Conservation (phyloP, 257 asterid genomes). For the Rauvolfia tetraphylla region DNA sequence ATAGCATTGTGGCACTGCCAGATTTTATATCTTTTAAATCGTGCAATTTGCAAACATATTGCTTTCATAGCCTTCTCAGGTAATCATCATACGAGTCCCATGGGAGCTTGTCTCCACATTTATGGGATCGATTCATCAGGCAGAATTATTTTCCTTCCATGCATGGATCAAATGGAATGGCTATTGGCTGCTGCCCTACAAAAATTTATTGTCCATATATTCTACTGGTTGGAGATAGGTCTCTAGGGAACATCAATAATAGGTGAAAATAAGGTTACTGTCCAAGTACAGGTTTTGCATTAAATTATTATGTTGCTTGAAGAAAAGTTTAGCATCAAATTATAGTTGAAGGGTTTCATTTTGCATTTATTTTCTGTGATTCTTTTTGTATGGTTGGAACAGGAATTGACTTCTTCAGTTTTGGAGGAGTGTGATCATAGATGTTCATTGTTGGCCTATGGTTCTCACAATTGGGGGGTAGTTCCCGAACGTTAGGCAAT, state of each 20-base stretch:
- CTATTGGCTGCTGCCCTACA: not conserved
- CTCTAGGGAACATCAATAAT: not conserved
- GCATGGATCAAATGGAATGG: not conserved
- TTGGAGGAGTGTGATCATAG: not conserved
- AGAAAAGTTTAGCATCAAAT: too few relatives aligned
- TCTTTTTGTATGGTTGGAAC: not conserved
- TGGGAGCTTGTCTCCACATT: not conserved
- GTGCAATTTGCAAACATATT: too few relatives aligned
- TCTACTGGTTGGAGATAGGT: not conserved
- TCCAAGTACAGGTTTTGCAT: too few relatives aligned
- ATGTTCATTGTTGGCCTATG: not conserved
- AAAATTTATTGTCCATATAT: not conserved
- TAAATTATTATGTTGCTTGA: too few relatives aligned
- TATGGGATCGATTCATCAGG: not conserved
- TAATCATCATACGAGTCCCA: not conserved
- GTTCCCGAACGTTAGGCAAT: too few relatives aligned
- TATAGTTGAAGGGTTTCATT: not conserved
- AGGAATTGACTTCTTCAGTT: too few relatives aligned
- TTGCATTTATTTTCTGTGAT: not conserved
- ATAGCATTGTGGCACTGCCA: not conserved
- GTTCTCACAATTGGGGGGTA: too few relatives aligned
- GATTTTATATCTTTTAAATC: too few relatives aligned
- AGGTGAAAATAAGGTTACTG: too few relatives aligned
- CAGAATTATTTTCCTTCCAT: not conserved
- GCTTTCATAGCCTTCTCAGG: too few relatives aligned